Evolutionary conservation across 2,329 filamentous ascomycete genomes (phyloP).

Genomic region (Nemania sp.): DNA sequence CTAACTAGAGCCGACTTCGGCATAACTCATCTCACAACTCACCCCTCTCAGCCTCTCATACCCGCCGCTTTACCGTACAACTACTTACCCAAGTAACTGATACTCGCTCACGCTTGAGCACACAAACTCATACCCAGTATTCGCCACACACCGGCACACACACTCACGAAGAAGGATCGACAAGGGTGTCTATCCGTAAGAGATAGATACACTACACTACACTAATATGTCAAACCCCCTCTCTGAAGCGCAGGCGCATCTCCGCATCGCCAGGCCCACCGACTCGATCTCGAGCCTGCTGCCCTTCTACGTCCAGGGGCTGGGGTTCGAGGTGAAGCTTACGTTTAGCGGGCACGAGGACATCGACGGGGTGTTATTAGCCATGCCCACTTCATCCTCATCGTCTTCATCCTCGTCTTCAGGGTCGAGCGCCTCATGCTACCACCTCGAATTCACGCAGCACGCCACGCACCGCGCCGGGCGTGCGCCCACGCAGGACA

Average conservation of each 20-base stretch:
- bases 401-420: conserved; percentile 2
- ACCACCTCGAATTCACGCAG: conserved; percentile 27
- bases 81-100: too few species aligned
- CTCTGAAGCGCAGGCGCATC: conserved; percentile 16
- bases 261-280: conserved; percentile 25
- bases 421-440: too few species aligned
- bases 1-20: neutral
- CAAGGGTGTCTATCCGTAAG: neutral
- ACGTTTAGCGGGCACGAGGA: conserved; percentile 20
- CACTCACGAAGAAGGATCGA: neutral
- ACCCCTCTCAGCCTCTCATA: neutral
- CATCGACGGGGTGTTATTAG: conserved; percentile 21
- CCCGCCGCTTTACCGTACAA: too few species aligned
- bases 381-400: neutral
- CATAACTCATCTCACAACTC: neutral
- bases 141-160: neutral
- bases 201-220: too few species aligned
- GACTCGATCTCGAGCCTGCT: conserved; percentile 22
- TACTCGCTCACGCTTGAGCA: too few species aligned
- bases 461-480: conserved; percentile 16
- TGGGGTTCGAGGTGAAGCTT: conserved; percentile 16
- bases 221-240: conserved; percentile 17
- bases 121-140: too few species aligned
- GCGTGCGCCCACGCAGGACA: conserved; percentile 25
- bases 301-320: conserved; percentile 24